These are phyloP conservation scores for Lasiodiplodia gonubiensis DNA, from an alignment of 2,329 filamentous ascomycete species.

Conservation along the genomic window DNA sequence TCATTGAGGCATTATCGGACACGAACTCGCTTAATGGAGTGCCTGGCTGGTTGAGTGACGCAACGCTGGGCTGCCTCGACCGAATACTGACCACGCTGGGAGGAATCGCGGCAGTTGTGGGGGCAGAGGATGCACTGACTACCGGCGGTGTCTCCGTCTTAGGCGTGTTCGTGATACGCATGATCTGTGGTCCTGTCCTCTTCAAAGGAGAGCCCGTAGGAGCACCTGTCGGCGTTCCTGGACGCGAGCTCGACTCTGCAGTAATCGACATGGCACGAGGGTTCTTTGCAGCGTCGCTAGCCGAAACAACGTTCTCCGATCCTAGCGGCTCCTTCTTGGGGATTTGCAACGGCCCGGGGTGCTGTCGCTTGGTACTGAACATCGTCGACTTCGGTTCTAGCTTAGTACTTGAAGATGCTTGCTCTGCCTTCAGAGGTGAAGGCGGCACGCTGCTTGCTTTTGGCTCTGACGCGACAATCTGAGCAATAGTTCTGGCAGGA, in stretches of 20 bases:
- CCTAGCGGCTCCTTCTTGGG: conserved; percentile 21
- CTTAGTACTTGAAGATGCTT: background rate
- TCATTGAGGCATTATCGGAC: conserved; percentile 77
- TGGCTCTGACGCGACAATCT: conserved; percentile 1
- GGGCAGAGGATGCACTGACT: conserved; percentile 41
- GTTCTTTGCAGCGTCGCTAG: conserved; percentile 37
- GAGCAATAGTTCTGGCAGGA: background rate
- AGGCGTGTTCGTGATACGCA: conserved; percentile 72
- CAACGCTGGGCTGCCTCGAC: conserved; percentile 60
- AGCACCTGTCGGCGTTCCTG: conserved; percentile 60
- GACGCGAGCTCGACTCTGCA: conserved; percentile 38
- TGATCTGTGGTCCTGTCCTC: conserved; percentile 63
- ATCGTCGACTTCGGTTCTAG: conserved; percentile 9
- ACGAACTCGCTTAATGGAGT: conserved; percentile 76
- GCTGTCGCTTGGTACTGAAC: conserved; percentile 25
- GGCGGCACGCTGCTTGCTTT: conserved; percentile 2
- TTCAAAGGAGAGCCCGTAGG: conserved; percentile 50
- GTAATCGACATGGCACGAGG: conserved; percentile 36
- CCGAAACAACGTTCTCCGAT: background rate
- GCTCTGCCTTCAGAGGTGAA: background rate
- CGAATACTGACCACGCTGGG: conserved; percentile 49
- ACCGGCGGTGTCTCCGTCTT: conserved; percentile 63
- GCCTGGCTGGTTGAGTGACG: conserved; percentile 68
- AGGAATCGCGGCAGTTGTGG: conserved; percentile 40
- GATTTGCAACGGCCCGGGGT: conserved; percentile 24